Percentiles rank a stretch among this genome's conserved stretches.
Evolutionary conservation across 1,139 yeast species (phyloP).

Genomic region (Magnusiomyces paraingens): DNA sequence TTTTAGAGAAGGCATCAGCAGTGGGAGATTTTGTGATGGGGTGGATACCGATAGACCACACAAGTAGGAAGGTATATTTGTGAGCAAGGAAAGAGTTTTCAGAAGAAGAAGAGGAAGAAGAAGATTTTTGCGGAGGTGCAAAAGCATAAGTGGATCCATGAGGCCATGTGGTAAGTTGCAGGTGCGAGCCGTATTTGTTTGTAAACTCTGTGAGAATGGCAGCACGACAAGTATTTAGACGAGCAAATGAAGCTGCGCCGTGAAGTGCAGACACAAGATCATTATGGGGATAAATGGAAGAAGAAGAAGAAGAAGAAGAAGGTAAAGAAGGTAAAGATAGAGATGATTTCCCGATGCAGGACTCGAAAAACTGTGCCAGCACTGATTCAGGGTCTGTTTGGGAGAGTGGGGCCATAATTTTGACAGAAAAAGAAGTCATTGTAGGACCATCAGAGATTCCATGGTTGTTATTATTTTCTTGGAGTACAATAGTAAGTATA

Average conservation of each 20-base stretch:
- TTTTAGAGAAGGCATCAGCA: neutral
- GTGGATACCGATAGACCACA: neutral
- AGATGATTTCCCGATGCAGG: neutral
- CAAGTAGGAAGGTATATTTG: neutral
- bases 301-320: too few relatives aligned
- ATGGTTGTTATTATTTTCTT: neutral
- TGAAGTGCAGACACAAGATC: conserved; percentile 3
- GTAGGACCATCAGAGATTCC: too few relatives aligned
- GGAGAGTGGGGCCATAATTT: neutral
- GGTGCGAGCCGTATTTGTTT: neutral
- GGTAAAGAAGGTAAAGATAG: too few relatives aligned
- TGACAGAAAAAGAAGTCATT: neutral
- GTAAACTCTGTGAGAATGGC: neutral
- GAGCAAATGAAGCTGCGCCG: neutral
- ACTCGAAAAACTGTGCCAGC: neutral
- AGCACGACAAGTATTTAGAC: neutral
- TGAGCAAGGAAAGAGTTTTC: neutral
- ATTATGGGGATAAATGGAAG: too few relatives aligned
- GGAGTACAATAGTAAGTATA: neutral
- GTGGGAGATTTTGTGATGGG: neutral
- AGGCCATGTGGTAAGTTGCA: neutral
- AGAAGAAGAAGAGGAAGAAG: neutral
- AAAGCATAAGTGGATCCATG: neutral
- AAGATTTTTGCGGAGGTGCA: neutral
- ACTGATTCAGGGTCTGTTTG: neutral